Evolutionary conservation across 192 early-diverging fungal species (phyloP).

Genomic region (Coemansia pectinata): DNA sequence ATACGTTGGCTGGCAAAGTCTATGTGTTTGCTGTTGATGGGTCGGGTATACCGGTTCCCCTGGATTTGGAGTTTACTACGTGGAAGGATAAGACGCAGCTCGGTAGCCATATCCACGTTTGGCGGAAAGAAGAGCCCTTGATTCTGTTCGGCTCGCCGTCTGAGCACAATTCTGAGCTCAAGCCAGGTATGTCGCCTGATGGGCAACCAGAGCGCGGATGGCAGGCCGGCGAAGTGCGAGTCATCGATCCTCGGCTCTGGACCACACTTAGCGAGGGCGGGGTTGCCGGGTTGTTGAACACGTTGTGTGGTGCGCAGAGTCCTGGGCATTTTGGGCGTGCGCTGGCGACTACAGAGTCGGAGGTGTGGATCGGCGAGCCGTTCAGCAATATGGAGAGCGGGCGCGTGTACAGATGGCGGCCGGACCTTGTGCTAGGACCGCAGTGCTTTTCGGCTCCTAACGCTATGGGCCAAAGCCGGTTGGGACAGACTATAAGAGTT

Average conservation of each 20-base stretch:
- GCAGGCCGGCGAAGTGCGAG: constrained; percentile 53
- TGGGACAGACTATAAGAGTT: constrained; percentile 30
- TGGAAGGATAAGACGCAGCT: constrained; percentile 40
- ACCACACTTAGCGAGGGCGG: neutral
- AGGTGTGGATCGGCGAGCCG: constrained; percentile 56
- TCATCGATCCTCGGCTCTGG: constrained; percentile 44
- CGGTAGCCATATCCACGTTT: constrained; percentile 49
- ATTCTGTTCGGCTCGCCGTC: constrained; percentile 52
- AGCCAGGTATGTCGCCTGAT: neutral
- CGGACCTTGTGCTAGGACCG: constrained; percentile 2
- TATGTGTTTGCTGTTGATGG: constrained; percentile 48
- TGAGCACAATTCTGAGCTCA: constrained; percentile 25
- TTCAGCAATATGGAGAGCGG: constrained; percentile 43
- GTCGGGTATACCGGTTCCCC: neutral
- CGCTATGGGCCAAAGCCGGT: constrained; percentile 19
- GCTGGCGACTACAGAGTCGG: constrained; percentile 21
- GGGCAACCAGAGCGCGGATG: constrained; percentile 36
- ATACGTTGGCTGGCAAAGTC: constrained; percentile 54
- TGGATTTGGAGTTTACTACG: constrained; percentile 25
- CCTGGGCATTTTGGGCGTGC: constrained; percentile 54
- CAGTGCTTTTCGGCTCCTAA: constrained; percentile 25
- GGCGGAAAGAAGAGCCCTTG: constrained; percentile 17
- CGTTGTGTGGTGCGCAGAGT: constrained; percentile 40
- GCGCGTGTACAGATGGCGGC: constrained; percentile 36
- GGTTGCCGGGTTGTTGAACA: constrained; percentile 30